Conservation (phyloP, 805 yeast genomes). For the Wickerhamiella shivajii region DNA sequence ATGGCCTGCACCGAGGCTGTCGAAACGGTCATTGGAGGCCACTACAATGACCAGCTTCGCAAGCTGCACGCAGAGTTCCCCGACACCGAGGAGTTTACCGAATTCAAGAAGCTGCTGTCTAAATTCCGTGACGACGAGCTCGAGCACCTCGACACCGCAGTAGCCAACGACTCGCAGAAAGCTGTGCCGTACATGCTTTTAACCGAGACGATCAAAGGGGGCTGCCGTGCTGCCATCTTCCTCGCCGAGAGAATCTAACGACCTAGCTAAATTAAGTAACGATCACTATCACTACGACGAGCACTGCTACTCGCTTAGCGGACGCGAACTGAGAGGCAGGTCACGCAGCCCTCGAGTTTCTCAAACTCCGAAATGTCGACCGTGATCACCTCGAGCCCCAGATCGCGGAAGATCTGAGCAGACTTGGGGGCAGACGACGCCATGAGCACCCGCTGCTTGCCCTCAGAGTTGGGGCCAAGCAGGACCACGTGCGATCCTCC, state of each 20-base stretch:
- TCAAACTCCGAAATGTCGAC: conserved; percentile 7
- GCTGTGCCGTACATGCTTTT: conserved; percentile 86
- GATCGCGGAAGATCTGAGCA: not conserved
- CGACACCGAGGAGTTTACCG: conserved; percentile 45
- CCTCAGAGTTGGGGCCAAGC: conserved; percentile 3
- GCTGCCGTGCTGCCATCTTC: conserved; percentile 82
- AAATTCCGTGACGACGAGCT: conserved; percentile 85
- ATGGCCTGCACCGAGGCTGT: conserved; percentile 99
- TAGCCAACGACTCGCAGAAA: conserved; percentile 77
- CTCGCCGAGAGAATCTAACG: conserved; percentile 66
- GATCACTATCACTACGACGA: no score
- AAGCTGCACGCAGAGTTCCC: conserved; percentile 54
- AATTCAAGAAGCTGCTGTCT: conserved; percentile 47
- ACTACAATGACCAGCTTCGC: conserved; percentile 81
- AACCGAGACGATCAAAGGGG: conserved; percentile 72
- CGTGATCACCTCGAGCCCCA: conserved; percentile 3
- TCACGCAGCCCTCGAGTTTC: conserved; percentile 7
- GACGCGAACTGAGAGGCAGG: conserved; percentile 5
- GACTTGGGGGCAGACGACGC: conserved; percentile 5
- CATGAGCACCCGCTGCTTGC: conserved; percentile 6
- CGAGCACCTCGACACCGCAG: conserved; percentile 89
- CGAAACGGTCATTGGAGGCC: conserved; percentile 94
- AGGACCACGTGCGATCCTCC: conserved; percentile 5
- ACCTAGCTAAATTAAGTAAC: no score
- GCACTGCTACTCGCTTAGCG: no score